phyloP scores from a whole-genome alignment of 495 filamentous ascomycete species.

The Parathielavia appendiculata region DNA sequence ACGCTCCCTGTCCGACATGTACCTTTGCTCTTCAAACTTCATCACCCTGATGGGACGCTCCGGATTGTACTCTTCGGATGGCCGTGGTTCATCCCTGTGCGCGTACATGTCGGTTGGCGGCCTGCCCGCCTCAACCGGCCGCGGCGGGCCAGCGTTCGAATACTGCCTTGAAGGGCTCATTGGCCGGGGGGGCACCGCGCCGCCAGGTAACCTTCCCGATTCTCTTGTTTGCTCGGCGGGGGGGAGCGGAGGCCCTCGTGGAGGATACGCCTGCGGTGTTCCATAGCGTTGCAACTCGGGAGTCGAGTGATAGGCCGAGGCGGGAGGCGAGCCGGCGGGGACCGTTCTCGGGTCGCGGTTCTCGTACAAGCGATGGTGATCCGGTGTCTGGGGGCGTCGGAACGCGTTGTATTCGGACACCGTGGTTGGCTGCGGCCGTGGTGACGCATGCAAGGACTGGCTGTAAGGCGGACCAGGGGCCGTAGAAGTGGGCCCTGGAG shows the following conservation, averaged over 20 bases:
- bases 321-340: constrained; percentile 44
- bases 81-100: constrained; percentile 37
- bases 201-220: constrained; percentile 35
- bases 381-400: constrained; percentile 70
- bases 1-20: constrained; percentile 36
- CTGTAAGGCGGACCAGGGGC: constrained; percentile 44
- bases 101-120: constrained; percentile 39
- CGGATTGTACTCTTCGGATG: constrained; percentile 41
- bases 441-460: constrained; percentile 48
- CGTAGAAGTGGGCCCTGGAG: constrained; percentile 48
- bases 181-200: constrained; percentile 43
- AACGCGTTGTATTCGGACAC: constrained; percentile 54
- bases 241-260: constrained; percentile 36
- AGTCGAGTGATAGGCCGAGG: constrained; percentile 41
- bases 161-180: constrained; percentile 50
- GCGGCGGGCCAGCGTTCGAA: constrained; percentile 37
- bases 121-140: constrained; percentile 37
- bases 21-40: constrained; percentile 34
- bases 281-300: constrained; percentile 52
- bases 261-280: constrained; percentile 48
- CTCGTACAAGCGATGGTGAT: constrained; percentile 52
- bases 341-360: constrained; percentile 42
- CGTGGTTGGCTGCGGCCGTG: constrained; percentile 40
- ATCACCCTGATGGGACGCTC: constrained; percentile 41
- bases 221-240: constrained; percentile 41